Conservation (phyloP, 352 stramenopile species). For the Globisporangium paroecandrum region DNA sequence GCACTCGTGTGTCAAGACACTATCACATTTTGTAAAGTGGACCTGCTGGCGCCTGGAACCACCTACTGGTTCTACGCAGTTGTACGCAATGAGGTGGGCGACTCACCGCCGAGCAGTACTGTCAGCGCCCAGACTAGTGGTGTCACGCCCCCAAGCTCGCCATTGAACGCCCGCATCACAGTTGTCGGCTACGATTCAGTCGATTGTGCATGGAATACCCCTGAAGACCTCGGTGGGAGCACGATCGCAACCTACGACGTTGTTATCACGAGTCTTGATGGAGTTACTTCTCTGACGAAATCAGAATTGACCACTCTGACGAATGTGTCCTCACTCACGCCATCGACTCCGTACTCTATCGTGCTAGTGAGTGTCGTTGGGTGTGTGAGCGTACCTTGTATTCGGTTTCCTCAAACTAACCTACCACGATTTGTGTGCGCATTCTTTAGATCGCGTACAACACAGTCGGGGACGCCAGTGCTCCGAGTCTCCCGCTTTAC, state of each 20-base stretch:
- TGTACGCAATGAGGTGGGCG: constrained; percentile 33
- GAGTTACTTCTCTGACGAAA: neutral
- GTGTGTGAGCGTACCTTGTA: neutral
- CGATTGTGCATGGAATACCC: constrained; percentile 30
- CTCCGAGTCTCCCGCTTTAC: constrained; percentile 23
- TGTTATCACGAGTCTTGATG: constrained; percentile 16
- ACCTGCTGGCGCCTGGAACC: constrained; percentile 24
- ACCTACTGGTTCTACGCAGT: constrained; percentile 43
- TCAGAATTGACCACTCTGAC: neutral
- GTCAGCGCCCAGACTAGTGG: constrained; percentile 24
- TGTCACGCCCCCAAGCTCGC: constrained; percentile 28
- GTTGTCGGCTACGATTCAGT: constrained; percentile 29
- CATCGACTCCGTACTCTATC: constrained; percentile 34
- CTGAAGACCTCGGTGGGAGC: constrained; percentile 38
- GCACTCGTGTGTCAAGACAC: constrained; percentile 21
- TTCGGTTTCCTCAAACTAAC: neutral
- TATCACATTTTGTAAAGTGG: constrained; percentile 25
- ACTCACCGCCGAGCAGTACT: constrained; percentile 23
- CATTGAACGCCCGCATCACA: constrained; percentile 26
- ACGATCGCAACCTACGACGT: constrained; percentile 32
- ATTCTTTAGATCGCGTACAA: constrained; percentile 10
- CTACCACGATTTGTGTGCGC: neutral
- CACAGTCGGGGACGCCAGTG: constrained; percentile 16
- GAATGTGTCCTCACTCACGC: constrained; percentile 7
- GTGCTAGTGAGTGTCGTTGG: constrained; percentile 26